These are phyloP conservation scores for Lachancea mirantina DNA, from an alignment of 805 yeast genomes.

Conservation along the genomic window DNA sequence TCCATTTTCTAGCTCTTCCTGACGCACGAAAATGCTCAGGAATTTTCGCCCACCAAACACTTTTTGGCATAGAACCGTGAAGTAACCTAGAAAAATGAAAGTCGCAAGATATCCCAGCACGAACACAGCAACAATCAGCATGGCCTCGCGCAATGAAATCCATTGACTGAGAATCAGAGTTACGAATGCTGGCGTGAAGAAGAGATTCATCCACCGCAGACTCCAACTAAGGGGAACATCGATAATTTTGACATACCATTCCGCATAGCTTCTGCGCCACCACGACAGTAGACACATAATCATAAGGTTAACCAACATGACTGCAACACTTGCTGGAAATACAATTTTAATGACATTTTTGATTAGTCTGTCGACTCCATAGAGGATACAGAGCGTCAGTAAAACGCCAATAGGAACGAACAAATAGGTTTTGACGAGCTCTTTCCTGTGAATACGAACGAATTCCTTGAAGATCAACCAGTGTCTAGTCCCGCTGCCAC, in stretches of 20 bases:
- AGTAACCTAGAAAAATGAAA: slow-evolving; percentile 42
- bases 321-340: slow-evolving; percentile 21
- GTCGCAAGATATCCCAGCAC: slow-evolving; percentile 55
- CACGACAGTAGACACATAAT: slow-evolving; percentile 15
- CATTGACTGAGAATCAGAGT: slow-evolving; percentile 61
- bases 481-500: slow-evolving; percentile 4
- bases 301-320: slow-evolving; percentile 19
- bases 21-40: slow-evolving; percentile 16
- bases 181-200: slow-evolving; percentile 72
- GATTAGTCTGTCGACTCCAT: slow-evolving; percentile 18
- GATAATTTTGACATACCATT: slow-evolving; percentile 21
- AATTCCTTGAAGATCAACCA: slow-evolving; percentile 13
- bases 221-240: slow-evolving; percentile 61
- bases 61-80: slow-evolving; percentile 38
- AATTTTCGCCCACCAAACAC: slow-evolving; percentile 23
- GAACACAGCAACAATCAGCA: slow-evolving; percentile 69
- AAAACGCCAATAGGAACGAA: slow-evolving; percentile 16
- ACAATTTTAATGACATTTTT: slow-evolving; percentile 14
- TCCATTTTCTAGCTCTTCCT: slow-evolving; percentile 15
- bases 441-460: slow-evolving; percentile 7
- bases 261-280: slow-evolving; percentile 13
- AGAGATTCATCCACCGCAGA: slow-evolving; percentile 69
- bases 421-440: slow-evolving; percentile 14
- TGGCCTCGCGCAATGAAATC: slow-evolving; percentile 59
- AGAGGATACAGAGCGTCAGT: slow-evolving; percentile 15